These are phyloP conservation scores for Kwoniella mangroviensis DNA, from an alignment of 768 basidiomycete genomes.

Conservation along the genomic window DNA sequence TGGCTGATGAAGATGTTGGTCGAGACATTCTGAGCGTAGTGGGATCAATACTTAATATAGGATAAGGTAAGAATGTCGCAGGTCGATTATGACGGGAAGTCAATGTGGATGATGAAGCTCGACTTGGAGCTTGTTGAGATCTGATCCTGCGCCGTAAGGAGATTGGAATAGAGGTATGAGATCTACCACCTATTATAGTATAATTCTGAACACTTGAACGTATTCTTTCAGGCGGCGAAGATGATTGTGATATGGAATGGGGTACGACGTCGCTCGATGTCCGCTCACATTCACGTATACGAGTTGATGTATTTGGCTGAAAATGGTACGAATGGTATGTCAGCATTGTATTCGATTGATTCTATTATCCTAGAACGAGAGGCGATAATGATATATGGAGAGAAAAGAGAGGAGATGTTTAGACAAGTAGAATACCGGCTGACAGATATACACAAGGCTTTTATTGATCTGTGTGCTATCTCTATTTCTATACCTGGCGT, in stretches of 20 bases:
- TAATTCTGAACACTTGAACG: background rate
- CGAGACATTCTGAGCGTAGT: conserved; percentile 34
- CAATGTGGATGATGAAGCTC: background rate
- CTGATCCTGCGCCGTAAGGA: conserved; percentile 10
- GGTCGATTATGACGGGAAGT: background rate
- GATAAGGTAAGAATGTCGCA: conserved; percentile 3
- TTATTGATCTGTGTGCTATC: no score
- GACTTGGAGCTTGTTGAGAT: background rate
- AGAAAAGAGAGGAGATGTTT: background rate
- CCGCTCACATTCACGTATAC: background rate
- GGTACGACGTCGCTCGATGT: background rate
- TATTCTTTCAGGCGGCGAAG: background rate
- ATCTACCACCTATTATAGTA: background rate
- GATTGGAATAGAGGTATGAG: background rate
- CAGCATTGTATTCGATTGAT: background rate
- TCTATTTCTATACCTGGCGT: no score
- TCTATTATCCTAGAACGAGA: background rate
- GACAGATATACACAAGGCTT: background rate
- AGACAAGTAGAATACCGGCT: background rate
- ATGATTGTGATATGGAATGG: background rate
- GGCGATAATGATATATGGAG: background rate
- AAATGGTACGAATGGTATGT: conserved; percentile 2
- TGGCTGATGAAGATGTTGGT: conserved; percentile 18
- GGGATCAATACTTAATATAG: background rate
- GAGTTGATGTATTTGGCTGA: background rate